Evolutionary conservation across 2,329 filamentous ascomycete genomes (phyloP).

Genomic region (Volutella citrinella): DNA sequence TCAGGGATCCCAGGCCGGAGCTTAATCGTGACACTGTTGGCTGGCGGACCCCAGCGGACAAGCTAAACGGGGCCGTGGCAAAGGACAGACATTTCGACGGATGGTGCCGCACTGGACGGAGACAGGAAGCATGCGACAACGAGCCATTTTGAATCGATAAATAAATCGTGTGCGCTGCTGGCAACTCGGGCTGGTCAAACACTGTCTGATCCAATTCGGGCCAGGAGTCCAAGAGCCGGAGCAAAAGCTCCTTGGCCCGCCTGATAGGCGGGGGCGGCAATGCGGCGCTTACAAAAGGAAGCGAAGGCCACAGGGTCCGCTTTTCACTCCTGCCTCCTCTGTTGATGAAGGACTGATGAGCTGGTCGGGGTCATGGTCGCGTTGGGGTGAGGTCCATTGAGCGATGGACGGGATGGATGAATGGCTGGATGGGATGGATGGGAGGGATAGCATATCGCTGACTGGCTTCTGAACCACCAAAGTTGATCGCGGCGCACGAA

Average conservation of each 20-base stretch:
- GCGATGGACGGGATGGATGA: background rate
- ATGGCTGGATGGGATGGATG: no score
- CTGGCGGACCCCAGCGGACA: constrained; percentile 1
- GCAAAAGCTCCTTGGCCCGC: constrained; percentile 32
- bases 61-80: constrained; percentile 20
- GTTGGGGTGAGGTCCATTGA: no score
- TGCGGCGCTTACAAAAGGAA: constrained; percentile 29
- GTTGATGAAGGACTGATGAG: no score
- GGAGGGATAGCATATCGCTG: no score
- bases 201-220: constrained; percentile 25
- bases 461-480: constrained; percentile 1
- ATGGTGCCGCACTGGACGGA: constrained; percentile 16
- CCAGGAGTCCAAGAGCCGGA: constrained; percentile 27
- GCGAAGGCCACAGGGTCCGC: constrained; percentile 15
- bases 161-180: constrained; percentile 26
- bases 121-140: constrained; percentile 19
- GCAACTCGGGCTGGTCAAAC: constrained; percentile 21
- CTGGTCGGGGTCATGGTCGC: no score
- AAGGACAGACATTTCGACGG: constrained; percentile 21
- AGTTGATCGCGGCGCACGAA: background rate
- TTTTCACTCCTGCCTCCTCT: constrained; percentile 15
- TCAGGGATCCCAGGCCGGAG: constrained; percentile 17
- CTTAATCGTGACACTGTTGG: constrained; percentile 11
- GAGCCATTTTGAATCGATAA: constrained; percentile 31
- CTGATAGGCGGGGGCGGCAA: constrained; percentile 28